Base-by-base conservation (phyloP, 2,329 filamentous ascomycete species). In the Sporothrix dimorphospora region DNA sequence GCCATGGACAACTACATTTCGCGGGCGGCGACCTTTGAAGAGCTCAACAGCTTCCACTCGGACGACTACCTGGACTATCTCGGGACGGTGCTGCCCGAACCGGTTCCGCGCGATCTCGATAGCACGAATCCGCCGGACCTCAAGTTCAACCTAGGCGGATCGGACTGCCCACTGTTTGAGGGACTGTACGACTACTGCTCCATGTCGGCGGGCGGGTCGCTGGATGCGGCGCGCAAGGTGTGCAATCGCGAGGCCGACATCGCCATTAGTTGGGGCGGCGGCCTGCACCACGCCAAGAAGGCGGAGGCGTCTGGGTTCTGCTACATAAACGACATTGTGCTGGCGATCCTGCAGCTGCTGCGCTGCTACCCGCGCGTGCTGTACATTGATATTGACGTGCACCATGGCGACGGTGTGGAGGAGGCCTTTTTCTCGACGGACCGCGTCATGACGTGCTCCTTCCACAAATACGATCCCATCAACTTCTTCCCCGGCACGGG, bases 271-370 rank as follows among this genome's bases (percentile, higher is more conserved):
- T 99, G 96, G 96, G 96, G 94, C 21, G 96, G 96, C 47, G 96
- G 96, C 12, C 87, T 99, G 40, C 96, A 99, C 81, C 96, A 99
- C 79, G 96, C 96, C 61, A 98, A 98, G 82, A 96, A 95, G 79
- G 89, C 91, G 70, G 94, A 97, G 82, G 95, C 96, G 0, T 95
- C 92, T 16, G 96, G 96, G 0, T 99, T 99, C 82, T 99, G 96
- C 84, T 99, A 99, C 83, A 94, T 98, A 83, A 99, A 99, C 81
- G 96, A 99, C 81, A 98, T 98, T 77, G 96, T 98, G 72, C 88
- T 99, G 63, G 94, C 92, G 47, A 96, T 98, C 77, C 87, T 98
- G 49, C 92, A 98, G 80, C 88, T 99, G 11, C 85, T 98, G 19
- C 91, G 92, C 40, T 88, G 91, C 78, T 89, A 94, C 77, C 90